These are phyloP conservation scores for Tillandsia fasciculata DNA, from an alignment of 176 grass and related monocot genomes.

Conservation along the genomic window DNA sequence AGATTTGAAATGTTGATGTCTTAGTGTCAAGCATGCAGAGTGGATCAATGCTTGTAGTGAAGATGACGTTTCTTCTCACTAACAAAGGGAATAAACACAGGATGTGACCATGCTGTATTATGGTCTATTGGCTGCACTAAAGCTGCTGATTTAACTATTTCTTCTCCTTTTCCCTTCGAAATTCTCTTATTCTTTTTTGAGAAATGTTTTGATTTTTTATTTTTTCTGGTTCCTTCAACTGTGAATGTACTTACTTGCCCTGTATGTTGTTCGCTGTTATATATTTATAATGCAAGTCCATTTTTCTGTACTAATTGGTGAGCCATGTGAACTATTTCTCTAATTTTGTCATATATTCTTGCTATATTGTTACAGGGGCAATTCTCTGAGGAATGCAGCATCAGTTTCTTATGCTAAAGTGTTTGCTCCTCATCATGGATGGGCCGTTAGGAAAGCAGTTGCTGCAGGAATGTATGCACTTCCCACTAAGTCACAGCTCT, in stretches of 20 bases:
- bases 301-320: not conserved
- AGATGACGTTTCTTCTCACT: too few relatives aligned
- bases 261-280: not conserved
- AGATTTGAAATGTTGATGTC: too few relatives aligned
- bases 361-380: slow-evolving; percentile 36
- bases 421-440: slow-evolving; percentile 84
- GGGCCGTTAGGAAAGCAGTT: slow-evolving; percentile 88
- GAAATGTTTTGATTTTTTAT: too few relatives aligned
- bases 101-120: too few relatives aligned
- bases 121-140: too few relatives aligned
- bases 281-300: not conserved
- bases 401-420: slow-evolving; percentile 73
- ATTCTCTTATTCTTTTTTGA: too few relatives aligned
- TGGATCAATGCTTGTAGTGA: too few relatives aligned
- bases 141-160: too few relatives aligned
- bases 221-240: too few relatives aligned
- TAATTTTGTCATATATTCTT: not conserved
- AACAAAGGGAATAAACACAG: too few relatives aligned
- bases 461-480: slow-evolving; percentile 80
- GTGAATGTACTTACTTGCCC: not conserved
- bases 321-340: not conserved
- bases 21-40: too few relatives aligned
- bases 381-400: slow-evolving; percentile 73
- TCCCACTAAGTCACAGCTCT: slow-evolving; percentile 74
- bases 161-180: too few relatives aligned